Evolutionary conservation across 2,329 filamentous ascomycete species (phyloP), one percentile per base, ranked within the genome.

Genomic region (Coniella lustricola): DNA sequence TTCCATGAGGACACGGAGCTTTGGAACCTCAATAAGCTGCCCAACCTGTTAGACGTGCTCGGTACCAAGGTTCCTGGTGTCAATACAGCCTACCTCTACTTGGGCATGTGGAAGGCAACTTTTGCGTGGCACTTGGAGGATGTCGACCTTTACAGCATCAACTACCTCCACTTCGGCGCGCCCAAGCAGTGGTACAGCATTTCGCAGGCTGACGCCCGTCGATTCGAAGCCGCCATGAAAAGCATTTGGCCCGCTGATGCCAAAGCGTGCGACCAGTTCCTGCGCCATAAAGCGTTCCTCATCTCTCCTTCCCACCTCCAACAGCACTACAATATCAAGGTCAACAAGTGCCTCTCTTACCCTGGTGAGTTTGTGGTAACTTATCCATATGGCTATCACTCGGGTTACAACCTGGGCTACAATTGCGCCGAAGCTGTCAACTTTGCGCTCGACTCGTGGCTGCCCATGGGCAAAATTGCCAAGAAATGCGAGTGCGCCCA

Each of bases 131-230:
- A 98, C 76, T 71, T 98, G 46, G 93, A 98, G 64, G 93, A 98
- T 64, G 91, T 98, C 36, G 93, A 98, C 70, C 79, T 98, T 4
- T 98, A 98, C 80, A 97, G 90, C 65, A 98, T 98, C 76, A 98
- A 98, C 70, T 98, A 96, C 65, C 90, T 98, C 51, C 93, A 98
- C 62, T 98, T 98, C 64, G 93, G 93, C 47, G 93, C 93, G 1
- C 93, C 93, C 0, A 98, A 98, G 68, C 93, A 98, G 65, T 98
- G 93, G 93, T 98, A 98, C 70, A 96, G 90, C 67, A 97, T 98
- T 56, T 95, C 91, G 1, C 94, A 97, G 65, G 87, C 87, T 56
- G 93, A 98, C 64, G 90, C 91, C 13, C 82, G 90, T 44, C 84
- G 86, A 14, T 98, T 98, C 59, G 93, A 98, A 67, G 81, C 83